Percentiles rank a stretch among this genome's conserved stretches.
These are phyloP conservation scores for Arthrinium puccinioides DNA, from an alignment of 2,329 filamentous ascomycete species.

Conservation along the genomic window DNA sequence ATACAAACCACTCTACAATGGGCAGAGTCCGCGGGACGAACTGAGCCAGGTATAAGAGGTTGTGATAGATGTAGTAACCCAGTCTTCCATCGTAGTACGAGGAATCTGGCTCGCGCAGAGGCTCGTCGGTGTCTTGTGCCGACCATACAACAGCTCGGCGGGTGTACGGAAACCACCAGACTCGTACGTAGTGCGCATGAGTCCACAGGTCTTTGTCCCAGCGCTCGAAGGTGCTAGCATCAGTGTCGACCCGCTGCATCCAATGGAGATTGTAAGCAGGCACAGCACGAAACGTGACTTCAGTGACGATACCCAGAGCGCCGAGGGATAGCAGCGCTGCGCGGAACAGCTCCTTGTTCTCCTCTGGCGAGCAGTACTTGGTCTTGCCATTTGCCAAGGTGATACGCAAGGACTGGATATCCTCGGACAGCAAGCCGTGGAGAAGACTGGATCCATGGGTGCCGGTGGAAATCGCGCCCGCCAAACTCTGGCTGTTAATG, in stretches of 20 bases:
- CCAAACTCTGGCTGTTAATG: constrained; percentile 90
- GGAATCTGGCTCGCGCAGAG: constrained; percentile 48
- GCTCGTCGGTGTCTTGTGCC: constrained; percentile 67
- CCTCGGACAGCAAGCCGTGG: constrained; percentile 80
- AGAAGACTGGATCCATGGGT: constrained; percentile 84
- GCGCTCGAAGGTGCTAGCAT: constrained; percentile 58
- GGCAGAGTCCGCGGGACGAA: constrained; percentile 74
- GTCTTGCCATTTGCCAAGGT: constrained; percentile 75
- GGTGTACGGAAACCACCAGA: constrained; percentile 98
- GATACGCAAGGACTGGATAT: constrained; percentile 66
- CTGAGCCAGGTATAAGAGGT: constrained; percentile 74
- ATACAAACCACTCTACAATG: constrained; percentile 92
- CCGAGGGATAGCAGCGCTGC: constrained; percentile 87
- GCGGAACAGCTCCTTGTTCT: constrained; percentile 74
- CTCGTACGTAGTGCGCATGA: constrained; percentile 77
- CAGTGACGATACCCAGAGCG: constrained; percentile 82
- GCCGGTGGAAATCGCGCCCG: constrained; percentile 84
- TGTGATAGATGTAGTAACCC: constrained; percentile 88
- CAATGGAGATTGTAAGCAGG: constrained; percentile 77
- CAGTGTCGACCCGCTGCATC: constrained; percentile 70
- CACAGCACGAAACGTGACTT: constrained; percentile 77
- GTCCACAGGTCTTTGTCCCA: constrained; percentile 78
- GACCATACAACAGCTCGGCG: constrained; percentile 83
- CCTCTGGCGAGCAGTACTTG: constrained; percentile 60
- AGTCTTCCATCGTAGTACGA: constrained; percentile 77